Evolutionary conservation across 129 eudicot genomes (phyloP).

Genomic region (Artemisia tridentata): DNA sequence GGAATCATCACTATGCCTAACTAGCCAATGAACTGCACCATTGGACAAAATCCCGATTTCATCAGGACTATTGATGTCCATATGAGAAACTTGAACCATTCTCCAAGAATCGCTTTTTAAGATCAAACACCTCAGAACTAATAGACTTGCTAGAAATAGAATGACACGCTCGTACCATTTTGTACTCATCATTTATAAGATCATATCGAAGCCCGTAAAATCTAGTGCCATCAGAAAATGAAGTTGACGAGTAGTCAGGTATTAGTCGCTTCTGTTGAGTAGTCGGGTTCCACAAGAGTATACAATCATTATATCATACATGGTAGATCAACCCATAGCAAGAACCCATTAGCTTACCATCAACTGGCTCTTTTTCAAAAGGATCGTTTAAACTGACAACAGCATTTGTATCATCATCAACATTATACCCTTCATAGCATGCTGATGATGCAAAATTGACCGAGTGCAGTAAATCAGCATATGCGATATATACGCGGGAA

Average conservation of each 20-base stretch:
- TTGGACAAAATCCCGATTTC: constrained; percentile 21
- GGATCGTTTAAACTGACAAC: constrained; percentile 19
- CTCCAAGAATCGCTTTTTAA: constrained; percentile 23
- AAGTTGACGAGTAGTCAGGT: constrained; percentile 2
- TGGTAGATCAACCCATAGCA: constrained; percentile 27
- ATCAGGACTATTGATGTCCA: constrained; percentile 8
- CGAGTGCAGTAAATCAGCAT: neutral
- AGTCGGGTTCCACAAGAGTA: constrained; percentile 33
- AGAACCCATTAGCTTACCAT: constrained; percentile 19
- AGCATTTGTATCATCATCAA: constrained; percentile 3
- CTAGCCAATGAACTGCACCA: constrained; percentile 21
- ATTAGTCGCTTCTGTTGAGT: constrained; percentile 8
- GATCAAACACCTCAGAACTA: constrained; percentile 21
- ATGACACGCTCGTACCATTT: constrained; percentile 15
- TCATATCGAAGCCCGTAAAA: constrained; percentile 28
- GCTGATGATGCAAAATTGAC: constrained; percentile 22
- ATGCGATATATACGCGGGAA: constrained; percentile 21
- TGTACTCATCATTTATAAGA: neutral
- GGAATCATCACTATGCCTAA: neutral
- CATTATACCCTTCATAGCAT: constrained; percentile 15
- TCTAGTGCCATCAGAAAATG: constrained; percentile 1
- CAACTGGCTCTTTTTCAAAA: constrained; percentile 1
- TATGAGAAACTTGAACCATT: neutral
- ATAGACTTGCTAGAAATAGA: neutral
- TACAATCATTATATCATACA: constrained; percentile 11